Evolutionary conservation across 441 rosid species (phyloP), one percentile per base, ranked within the genome.

Genomic region (Erysimum cheiri): DNA sequence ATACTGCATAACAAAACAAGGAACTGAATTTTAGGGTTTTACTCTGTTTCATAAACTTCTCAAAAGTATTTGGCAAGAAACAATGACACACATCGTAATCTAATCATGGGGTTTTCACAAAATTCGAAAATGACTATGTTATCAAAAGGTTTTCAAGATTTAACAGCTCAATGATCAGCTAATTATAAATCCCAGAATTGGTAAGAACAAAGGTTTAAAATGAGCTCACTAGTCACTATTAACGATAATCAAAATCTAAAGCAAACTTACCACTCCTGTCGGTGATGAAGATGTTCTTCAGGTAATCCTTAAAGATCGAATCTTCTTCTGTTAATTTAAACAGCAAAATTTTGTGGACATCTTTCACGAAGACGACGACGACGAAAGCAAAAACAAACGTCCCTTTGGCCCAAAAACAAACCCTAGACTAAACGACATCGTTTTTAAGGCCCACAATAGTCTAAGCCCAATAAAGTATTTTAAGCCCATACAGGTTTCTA

Each of bases 31-130:
- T 6, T n/a, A 66, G 62, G 55, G 61, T 58, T 72, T 65, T 31
- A 14, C 64, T 1, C 46, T 32, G 57, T 24, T 62, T 53, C 64
- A 72, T 36, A 72, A 72, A 72, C 65, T 65, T 64, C 35, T 8
- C 22, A 48, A 48, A 46, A 57, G 14, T 9, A 32, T 8, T 8
- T 32, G 1, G 13, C 35, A 35, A 46, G 1, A 33, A 64, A 13
- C 46, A 49, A 49, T 13, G 6, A 22, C 47, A 5, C 12, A 48
- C 3, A 17, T 12, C 46, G 22, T 24, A 33, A 17, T 12, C 8
- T 31, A 10, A 9, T 62, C 4, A 59, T 13, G 19, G n/a, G 2
- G 3, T 4, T 35, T 17, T 10, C 17, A 19, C 5, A 19, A 7
- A 14, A 47, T 62, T 12, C 13, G 41, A 50, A 47, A 47, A 3